phyloP scores from a whole-genome alignment of 306 rosid genomes.

The Castanea sativa region DNA sequence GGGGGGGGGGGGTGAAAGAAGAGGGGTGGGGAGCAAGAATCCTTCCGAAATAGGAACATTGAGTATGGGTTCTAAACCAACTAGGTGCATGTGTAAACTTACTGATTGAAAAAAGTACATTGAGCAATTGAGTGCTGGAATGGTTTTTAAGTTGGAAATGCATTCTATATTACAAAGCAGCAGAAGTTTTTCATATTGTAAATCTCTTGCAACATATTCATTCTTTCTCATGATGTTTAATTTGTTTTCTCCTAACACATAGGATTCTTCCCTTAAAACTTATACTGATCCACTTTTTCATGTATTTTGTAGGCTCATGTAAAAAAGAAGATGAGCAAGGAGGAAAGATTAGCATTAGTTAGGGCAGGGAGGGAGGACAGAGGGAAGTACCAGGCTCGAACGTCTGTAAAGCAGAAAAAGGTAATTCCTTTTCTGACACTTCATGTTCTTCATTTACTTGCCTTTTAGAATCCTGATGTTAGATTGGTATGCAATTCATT shows the following conservation, averaged over 20 bases:
- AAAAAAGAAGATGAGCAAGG: constrained; percentile 66
- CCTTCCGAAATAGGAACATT: too few species aligned
- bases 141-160: not conserved
- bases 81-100: too few species aligned
- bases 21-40: too few species aligned
- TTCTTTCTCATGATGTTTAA: too few species aligned
- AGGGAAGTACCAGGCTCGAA: constrained; percentile 67
- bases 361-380: constrained; percentile 89
- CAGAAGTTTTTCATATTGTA: not conserved
- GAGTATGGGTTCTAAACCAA: too few species aligned
- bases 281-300: constrained; percentile 11
- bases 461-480: not conserved
- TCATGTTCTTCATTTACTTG: not conserved
- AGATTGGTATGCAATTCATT: not conserved
- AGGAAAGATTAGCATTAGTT: constrained; percentile 64
- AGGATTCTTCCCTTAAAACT: not conserved
- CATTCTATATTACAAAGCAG: not conserved
- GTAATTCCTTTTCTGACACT: constrained; percentile 27
- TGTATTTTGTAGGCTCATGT: constrained; percentile 56
- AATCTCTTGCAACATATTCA: too few species aligned
- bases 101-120: too few species aligned
- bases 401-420: constrained; percentile 88
- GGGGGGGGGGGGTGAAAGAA: not conserved
- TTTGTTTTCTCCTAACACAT: not conserved
- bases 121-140: too few species aligned